Evolutionary conservation across 805 yeast species (phyloP), one percentile per base, ranked within the genome.

Genomic region (Pichia eremophila): DNA sequence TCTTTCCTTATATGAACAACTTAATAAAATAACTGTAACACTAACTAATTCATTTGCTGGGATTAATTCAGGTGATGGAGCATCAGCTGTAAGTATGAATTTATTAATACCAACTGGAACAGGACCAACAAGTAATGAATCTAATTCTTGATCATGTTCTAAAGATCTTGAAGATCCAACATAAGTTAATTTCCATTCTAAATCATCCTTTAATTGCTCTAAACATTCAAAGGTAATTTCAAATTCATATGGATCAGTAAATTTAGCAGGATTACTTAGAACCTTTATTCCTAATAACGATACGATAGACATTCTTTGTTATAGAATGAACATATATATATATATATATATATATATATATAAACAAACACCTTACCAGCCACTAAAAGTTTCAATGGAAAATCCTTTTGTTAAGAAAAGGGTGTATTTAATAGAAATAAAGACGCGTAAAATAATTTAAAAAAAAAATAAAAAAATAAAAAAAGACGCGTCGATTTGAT

Each of bases 191-290:
- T 93, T 93, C 99, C 99, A 93, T 65, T 93, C 99, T 49, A 93
- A 72, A 64, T 93, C 99, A 59, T 85, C 89, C 58, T 79, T 86
- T 55, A 93, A 71, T 1, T 96, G 89, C 65, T 93, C 99, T 42
- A 91, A 70, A 65, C 99, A 93, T 66, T 93, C 99, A 61, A 93
- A 93, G 0, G 99, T 93, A 66, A 93, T 93, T 65, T 93, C 98
- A 62, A 93, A 90, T 63, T 93, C 95, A 57, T 93, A 93, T 2
- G 97, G 86, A 59, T 87, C 97, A 5, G 86, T 74, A 71, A 93
- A 93, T 54, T 83, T 79, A 6, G 98, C 97, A 5, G 99, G 99
- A 59, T 93, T 93, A 64, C 88, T 91, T 48, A 91, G 74, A 29
- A 93, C 96, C 57, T 86, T 85, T 51, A 93, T 89, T 45, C 96